phyloP scores from a whole-genome alignment of 495 filamentous ascomycete species.

The Astrothelium subdiscretum region DNA sequence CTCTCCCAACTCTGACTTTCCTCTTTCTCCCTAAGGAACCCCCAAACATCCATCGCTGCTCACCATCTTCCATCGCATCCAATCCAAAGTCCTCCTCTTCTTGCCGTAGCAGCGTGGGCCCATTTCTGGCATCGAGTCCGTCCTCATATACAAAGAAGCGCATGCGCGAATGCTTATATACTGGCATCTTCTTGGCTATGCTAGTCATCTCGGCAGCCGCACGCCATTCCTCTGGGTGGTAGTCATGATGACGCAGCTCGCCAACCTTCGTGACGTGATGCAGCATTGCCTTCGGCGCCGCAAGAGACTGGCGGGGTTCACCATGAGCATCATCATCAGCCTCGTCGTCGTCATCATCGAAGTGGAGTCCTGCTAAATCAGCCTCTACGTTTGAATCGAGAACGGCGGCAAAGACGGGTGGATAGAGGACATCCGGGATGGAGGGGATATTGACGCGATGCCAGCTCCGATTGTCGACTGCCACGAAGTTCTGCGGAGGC shows the following conservation, averaged over 20 bases:
- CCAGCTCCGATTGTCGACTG: background rate
- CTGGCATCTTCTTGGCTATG: background rate
- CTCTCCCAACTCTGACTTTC: background rate
- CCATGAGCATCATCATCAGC: no score
- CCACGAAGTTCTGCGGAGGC: background rate
- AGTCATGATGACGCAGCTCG: background rate
- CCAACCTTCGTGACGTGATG: background rate
- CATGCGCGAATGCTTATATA: background rate
- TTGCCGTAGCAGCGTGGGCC: background rate
- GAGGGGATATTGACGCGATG: background rate
- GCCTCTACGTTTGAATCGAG: background rate
- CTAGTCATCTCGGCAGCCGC: background rate
- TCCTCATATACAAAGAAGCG: background rate
- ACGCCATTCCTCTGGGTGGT: background rate
- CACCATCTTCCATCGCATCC: background rate
- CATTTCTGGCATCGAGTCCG: background rate
- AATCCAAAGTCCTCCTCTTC: background rate
- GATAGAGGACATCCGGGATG: background rate
- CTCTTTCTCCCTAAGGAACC: background rate
- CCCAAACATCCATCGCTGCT: background rate
- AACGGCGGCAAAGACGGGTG: background rate
- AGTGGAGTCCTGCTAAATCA: background rate
- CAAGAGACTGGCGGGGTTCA: no score
- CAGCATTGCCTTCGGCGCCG: background rate
- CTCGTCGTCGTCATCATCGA: background rate